Conservation (phyloP, 148 eudicot genomes). For the Dysphania ambrosioides region DNA sequence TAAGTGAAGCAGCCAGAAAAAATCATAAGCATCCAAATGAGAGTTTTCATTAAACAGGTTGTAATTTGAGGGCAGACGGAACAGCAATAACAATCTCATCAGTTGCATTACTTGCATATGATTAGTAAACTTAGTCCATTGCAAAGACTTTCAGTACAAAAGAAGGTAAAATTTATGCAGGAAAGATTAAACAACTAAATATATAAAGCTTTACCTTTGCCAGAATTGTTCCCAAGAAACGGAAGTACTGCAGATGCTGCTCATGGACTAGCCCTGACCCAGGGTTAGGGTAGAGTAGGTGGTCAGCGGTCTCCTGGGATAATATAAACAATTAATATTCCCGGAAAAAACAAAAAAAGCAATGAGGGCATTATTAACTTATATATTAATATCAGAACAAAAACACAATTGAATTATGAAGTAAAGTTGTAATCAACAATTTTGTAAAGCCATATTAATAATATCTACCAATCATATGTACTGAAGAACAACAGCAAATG, state of each 20-base stretch:
- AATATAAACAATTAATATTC: slow-evolving; percentile 18
- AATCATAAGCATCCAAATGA: background rate
- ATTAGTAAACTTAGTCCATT: background rate
- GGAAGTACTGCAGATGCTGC: slow-evolving; percentile 88
- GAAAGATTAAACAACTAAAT: slow-evolving; percentile 7
- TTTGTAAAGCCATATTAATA: background rate
- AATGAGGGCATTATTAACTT: background rate
- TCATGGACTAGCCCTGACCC: slow-evolving; percentile 93
- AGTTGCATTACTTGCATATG: background rate
- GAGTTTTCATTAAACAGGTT: background rate
- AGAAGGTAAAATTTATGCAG: background rate
- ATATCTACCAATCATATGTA: background rate
- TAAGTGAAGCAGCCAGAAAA: background rate
- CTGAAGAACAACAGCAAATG: background rate
- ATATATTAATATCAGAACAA: background rate
- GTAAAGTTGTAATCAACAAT: background rate
- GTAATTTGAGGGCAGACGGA: too few species aligned
- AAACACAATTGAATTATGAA: background rate
- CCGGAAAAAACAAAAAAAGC: background rate
- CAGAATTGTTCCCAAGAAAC: slow-evolving; percentile 86
- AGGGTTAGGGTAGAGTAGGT: slow-evolving; percentile 97
- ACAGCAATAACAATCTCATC: background rate
- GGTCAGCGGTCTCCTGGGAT: slow-evolving; percentile 81
- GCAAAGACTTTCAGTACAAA: background rate
- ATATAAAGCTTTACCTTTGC: slow-evolving; percentile 61